Percentiles rank a stretch among this genome's conserved stretches.
These are phyloP conservation scores for Boletellus emodensis DNA, from an alignment of 768 basidiomycete genomes.

Conservation along the genomic window DNA sequence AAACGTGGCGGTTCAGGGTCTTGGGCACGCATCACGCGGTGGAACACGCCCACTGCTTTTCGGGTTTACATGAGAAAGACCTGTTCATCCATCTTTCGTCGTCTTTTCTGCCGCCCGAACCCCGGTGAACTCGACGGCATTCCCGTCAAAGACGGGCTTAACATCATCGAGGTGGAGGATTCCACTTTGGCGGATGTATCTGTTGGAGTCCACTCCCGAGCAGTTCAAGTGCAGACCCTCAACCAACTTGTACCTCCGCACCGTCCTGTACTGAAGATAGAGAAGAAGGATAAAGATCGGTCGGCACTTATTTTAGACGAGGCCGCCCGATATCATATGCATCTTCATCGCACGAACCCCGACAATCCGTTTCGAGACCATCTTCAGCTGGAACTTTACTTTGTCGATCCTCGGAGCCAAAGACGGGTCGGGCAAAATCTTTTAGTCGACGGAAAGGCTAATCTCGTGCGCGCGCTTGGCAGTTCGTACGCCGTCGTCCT, in stretches of 20 bases:
- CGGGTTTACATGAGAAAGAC: constrained; percentile 50
- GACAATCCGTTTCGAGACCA: constrained; percentile 42
- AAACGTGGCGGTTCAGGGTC: constrained; percentile 37
- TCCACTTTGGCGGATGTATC: constrained; percentile 49
- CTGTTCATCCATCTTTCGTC: constrained; percentile 44
- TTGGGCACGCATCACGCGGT: constrained; percentile 52
- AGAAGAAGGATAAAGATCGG: constrained; percentile 31
- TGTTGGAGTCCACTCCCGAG: constrained; percentile 38
- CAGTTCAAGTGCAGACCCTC: constrained; percentile 43
- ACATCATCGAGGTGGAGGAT: constrained; percentile 44
- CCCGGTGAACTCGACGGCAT: constrained; percentile 31
- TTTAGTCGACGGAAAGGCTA: constrained; percentile 45
- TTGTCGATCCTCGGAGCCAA: constrained; percentile 44
- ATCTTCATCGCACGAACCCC: constrained; percentile 50
- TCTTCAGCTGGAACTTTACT: constrained; percentile 52
- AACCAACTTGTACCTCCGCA: constrained; percentile 39
- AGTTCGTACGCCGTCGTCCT: constrained; percentile 47
- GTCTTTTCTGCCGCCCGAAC: constrained; percentile 35
- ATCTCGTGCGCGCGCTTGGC: constrained; percentile 40
- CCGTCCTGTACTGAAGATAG: constrained; percentile 37
- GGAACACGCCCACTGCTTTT: constrained; percentile 57
- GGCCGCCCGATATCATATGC: constrained; percentile 57
- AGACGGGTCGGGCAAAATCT: constrained; percentile 43
- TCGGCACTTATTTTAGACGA: constrained; percentile 46
- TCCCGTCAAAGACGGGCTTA: constrained; percentile 38